These are phyloP conservation scores for Aspergillus piperis DNA, from an alignment of 2,329 filamentous ascomycete genomes.

Conservation along the genomic window DNA sequence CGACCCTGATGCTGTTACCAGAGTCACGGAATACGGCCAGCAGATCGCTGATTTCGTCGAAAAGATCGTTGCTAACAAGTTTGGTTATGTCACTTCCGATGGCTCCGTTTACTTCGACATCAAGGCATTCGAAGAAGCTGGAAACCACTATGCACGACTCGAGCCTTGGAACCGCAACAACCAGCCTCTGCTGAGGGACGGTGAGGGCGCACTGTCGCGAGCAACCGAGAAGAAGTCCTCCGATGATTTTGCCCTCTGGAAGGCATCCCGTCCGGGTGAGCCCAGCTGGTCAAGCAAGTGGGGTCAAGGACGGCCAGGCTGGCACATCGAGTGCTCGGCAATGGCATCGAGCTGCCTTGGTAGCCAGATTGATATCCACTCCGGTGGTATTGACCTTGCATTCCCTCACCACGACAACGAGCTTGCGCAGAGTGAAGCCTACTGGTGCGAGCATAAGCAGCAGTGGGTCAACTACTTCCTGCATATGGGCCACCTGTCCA, in stretches of 20 bases:
- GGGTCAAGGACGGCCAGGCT: slow-evolving; percentile 85
- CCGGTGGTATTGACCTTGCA: slow-evolving; percentile 84
- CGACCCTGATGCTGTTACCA: slow-evolving; percentile 75
- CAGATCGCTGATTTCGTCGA: slow-evolving; percentile 86
- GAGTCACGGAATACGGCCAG: slow-evolving; percentile 89
- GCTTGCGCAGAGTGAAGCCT: slow-evolving; percentile 86
- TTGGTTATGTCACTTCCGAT: slow-evolving; percentile 72
- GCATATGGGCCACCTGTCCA: slow-evolving; percentile 90
- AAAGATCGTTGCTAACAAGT: slow-evolving; percentile 79
- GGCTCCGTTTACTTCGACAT: slow-evolving; percentile 97
- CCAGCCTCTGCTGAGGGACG: slow-evolving; percentile 77
- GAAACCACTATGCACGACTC: slow-evolving; percentile 81
- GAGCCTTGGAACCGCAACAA: slow-evolving; percentile 85
- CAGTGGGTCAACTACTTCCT: slow-evolving; percentile 96
- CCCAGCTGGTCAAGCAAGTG: slow-evolving; percentile 86
- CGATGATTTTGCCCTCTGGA: slow-evolving; percentile 92
- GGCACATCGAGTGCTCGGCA: slow-evolving; percentile 96
- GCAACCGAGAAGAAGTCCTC: slow-evolving; percentile 69
- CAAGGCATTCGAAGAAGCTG: slow-evolving; percentile 75
- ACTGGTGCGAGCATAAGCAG: slow-evolving; percentile 58
- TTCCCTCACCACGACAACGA: slow-evolving; percentile 96
- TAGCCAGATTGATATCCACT: slow-evolving; percentile 85
- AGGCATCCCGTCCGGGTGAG: slow-evolving; percentile 87
- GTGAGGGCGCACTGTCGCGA: slow-evolving; percentile 72
- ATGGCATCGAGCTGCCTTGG: slow-evolving; percentile 93